These are phyloP conservation scores for Mucor piriformis DNA, from an alignment of 371 early-diverging fungal genomes.

Conservation along the genomic window DNA sequence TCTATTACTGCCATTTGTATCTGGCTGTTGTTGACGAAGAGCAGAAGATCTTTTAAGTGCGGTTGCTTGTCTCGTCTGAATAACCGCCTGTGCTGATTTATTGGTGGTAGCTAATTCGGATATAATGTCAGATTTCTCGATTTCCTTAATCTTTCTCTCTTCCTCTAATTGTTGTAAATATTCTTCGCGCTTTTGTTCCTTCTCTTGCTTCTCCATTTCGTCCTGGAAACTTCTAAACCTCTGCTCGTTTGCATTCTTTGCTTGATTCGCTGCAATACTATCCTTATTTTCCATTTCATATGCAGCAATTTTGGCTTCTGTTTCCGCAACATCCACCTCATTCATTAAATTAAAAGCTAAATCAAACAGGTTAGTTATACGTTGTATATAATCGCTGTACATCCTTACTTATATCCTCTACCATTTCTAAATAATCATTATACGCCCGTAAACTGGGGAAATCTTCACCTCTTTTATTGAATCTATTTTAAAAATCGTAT, in stretches of 20 bases:
- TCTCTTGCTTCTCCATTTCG: slow-evolving; percentile 50
- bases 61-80: slow-evolving; percentile 46
- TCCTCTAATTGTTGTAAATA: slow-evolving; percentile 56
- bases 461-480: slow-evolving; percentile 92
- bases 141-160: slow-evolving; percentile 48
- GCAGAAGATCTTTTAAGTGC: slow-evolving; percentile 50
- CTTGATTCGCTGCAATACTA: slow-evolving; percentile 72
- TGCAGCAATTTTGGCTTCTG: slow-evolving; percentile 77
- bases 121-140: slow-evolving; percentile 54
- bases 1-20: slow-evolving; percentile 7
- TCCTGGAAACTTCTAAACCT: slow-evolving; percentile 42
- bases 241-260: slow-evolving; percentile 58
- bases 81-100: slow-evolving; percentile 52
- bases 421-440: slow-evolving; percentile 91
- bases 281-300: slow-evolving; percentile 84
- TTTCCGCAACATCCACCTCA: slow-evolving; percentile 83
- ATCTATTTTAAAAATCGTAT: slow-evolving; percentile 45
- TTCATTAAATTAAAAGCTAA: slow-evolving; percentile 85
- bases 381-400: not conserved
- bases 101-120: slow-evolving; percentile 54
- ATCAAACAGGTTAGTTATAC: no score
- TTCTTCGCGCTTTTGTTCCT: slow-evolving; percentile 58
- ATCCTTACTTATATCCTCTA: slow-evolving; percentile 83
- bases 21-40: slow-evolving; percentile 22
- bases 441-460: slow-evolving; percentile 77